These are phyloP conservation scores for Epichloe baconii DNA, from an alignment of 2,329 filamentous ascomycete genomes.

Conservation along the genomic window DNA sequence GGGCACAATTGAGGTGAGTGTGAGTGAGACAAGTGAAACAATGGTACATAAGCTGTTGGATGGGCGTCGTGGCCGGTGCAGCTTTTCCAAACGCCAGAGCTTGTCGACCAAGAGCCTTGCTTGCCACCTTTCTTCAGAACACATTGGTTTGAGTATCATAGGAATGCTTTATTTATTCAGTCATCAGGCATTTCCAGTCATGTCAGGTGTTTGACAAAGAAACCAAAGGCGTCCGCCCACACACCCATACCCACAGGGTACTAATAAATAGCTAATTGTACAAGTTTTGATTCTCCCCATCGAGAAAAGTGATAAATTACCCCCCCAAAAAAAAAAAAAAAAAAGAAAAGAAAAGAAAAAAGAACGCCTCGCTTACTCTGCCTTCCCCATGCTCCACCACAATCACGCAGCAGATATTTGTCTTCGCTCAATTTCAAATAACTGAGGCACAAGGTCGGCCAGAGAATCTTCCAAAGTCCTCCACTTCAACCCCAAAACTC, in stretches of 20 bases:
- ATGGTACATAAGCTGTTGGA: too few relatives aligned
- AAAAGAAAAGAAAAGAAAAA: not conserved
- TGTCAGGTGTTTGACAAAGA: not conserved
- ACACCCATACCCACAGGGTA: not conserved
- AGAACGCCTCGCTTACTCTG: not conserved
- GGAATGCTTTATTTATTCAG: not conserved
- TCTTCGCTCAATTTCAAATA: conserved; percentile 13
- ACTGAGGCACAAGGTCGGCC: conserved; percentile 31
- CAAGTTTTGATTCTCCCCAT: not conserved
- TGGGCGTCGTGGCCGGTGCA: too few relatives aligned
- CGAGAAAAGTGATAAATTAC: too few relatives aligned
- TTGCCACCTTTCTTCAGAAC: too few relatives aligned
- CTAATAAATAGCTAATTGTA: not conserved
- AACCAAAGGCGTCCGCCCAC: not conserved
- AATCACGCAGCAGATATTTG: not conserved
- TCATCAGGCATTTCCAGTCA: conserved; percentile 1
- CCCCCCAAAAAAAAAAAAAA: not conserved
- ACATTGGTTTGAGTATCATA: too few relatives aligned
- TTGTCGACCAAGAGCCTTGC: too few relatives aligned
- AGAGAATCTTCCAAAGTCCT: conserved; percentile 35
- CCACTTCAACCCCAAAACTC: conserved; percentile 38
- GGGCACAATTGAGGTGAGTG: too few relatives aligned
- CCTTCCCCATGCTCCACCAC: not conserved
- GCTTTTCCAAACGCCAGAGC: too few relatives aligned
- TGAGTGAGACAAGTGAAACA: too few relatives aligned